Evolutionary conservation across 2,329 filamentous ascomycete genomes (phyloP).

Genomic region (Paecilomyces variotii): DNA sequence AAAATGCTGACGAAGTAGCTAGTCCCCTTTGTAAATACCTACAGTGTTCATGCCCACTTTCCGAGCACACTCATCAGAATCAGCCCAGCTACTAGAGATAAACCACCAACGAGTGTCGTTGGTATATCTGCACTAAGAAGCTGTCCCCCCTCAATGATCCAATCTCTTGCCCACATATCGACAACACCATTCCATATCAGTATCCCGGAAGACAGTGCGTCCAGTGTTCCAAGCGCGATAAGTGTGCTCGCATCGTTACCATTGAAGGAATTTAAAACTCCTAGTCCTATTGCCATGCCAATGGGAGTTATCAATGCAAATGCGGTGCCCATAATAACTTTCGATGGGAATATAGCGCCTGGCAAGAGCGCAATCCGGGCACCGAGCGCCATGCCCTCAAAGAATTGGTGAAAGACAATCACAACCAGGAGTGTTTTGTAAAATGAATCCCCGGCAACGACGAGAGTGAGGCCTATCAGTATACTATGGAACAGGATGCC

Average conservation of each 20-base stretch:
- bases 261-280: constrained; percentile 62
- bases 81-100: constrained; percentile 54
- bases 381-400: constrained; percentile 68
- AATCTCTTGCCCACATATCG: constrained; percentile 72
- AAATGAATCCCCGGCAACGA: constrained; percentile 43
- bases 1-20: too few species aligned
- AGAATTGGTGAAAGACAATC: constrained; percentile 71
- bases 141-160: constrained; percentile 55
- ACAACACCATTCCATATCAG: constrained; percentile 72
- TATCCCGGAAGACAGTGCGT: constrained; percentile 67
- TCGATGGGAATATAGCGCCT: constrained; percentile 19
- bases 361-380: constrained; percentile 57
- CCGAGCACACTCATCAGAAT: constrained; percentile 64
- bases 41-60: constrained; percentile 56
- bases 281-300: constrained; percentile 74
- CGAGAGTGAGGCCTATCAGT: constrained; percentile 44
- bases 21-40: too few species aligned
- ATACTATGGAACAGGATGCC: constrained; percentile 66
- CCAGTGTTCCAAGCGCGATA: constrained; percentile 63
- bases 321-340: constrained; percentile 53
- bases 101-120: constrained; percentile 44
- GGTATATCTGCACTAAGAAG: constrained; percentile 44
- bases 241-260: constrained; percentile 62
- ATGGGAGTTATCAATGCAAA: constrained; percentile 68
- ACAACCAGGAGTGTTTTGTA: constrained; percentile 50